phyloP scores from a whole-genome alignment of 2,329 filamentous ascomycete species.

The Ophiobolus disseminans region DNA sequence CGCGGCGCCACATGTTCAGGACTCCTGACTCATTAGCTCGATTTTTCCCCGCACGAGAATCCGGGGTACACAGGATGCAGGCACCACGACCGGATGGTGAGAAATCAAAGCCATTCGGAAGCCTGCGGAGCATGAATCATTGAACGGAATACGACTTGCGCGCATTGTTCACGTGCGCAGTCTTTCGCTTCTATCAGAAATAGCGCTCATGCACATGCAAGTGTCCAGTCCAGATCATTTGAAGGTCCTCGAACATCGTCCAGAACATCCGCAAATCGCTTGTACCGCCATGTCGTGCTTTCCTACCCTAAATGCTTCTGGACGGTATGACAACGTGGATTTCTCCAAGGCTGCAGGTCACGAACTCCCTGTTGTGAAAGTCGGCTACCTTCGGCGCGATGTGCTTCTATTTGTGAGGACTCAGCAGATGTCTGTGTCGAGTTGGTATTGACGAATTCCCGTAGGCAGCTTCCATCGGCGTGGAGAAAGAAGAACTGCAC shows the following conservation, averaged over 20 bases:
- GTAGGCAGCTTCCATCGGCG: slow-evolving; percentile 52
- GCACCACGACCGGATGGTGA: not conserved
- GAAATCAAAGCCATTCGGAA: not conserved
- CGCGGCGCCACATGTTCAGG: no score
- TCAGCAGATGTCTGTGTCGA: slow-evolving; percentile 4
- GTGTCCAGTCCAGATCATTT: not conserved
- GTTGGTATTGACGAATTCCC: not conserved
- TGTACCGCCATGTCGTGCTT: not conserved
- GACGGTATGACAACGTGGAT: slow-evolving; percentile 53
- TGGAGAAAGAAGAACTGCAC: slow-evolving; percentile 51
- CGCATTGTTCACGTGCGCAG: no score
- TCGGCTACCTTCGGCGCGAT: slow-evolving; percentile 54
- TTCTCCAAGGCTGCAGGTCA: slow-evolving; percentile 51
- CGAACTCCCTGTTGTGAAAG: slow-evolving; percentile 49
- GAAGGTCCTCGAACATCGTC: not conserved
- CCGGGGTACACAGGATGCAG: not conserved
- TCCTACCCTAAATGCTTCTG: slow-evolving; percentile 16
- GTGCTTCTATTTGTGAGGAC: slow-evolving; percentile 50
- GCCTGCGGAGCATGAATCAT: no score
- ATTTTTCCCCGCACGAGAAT: not conserved
- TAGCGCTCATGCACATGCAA: not conserved
- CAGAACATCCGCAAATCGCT: not conserved
- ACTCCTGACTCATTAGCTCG: not conserved
- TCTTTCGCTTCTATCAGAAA: not conserved
- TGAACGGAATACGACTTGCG: no score